These are phyloP conservation scores for Escallonia rubra DNA, from an alignment of 129 eudicot species.

Conservation along the genomic window DNA sequence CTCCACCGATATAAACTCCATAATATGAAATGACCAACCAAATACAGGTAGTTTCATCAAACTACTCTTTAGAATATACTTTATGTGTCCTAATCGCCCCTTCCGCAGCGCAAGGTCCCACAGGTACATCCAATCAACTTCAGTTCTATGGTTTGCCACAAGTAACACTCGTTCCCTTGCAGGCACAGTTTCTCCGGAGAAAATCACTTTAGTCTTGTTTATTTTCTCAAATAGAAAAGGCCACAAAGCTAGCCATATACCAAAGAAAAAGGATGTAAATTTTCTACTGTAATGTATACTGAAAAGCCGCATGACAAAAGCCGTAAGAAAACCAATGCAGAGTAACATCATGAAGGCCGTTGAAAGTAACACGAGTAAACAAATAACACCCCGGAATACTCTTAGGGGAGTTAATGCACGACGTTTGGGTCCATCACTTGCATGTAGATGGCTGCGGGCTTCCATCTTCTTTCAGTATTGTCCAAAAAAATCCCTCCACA, in stretches of 20 bases:
- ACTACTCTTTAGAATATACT: conserved; percentile 82
- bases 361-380: conserved; percentile 53
- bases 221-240: conserved; percentile 85
- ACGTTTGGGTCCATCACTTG: conserved; percentile 20
- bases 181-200: conserved; percentile 76
- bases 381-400: conserved; percentile 48
- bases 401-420: conserved; percentile 49
- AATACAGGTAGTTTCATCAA: conserved; percentile 87
- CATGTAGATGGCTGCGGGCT: conserved; percentile 12
- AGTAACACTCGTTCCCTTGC: conserved; percentile 50
- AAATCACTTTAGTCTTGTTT: conserved; percentile 73
- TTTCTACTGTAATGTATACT: conserved; percentile 77
- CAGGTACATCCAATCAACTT: conserved; percentile 97
- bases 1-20: conserved; percentile 81
- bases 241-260: conserved; percentile 86
- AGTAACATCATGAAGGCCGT: conserved; percentile 79
- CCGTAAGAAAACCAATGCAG: conserved; percentile 51
- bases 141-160: conserved; percentile 89
- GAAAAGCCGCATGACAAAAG: conserved; percentile 57
- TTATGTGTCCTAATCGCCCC: conserved; percentile 65
- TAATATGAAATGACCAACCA: conserved; percentile 88
- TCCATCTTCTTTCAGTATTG: conserved; percentile 35
- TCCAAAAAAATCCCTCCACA: conserved; percentile 6
- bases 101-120: conserved; percentile 94
- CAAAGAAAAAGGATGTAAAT: conserved; percentile 65